phyloP scores from a whole-genome alignment of 192 early-diverging fungal species.

The Coemansia erecta region DNA sequence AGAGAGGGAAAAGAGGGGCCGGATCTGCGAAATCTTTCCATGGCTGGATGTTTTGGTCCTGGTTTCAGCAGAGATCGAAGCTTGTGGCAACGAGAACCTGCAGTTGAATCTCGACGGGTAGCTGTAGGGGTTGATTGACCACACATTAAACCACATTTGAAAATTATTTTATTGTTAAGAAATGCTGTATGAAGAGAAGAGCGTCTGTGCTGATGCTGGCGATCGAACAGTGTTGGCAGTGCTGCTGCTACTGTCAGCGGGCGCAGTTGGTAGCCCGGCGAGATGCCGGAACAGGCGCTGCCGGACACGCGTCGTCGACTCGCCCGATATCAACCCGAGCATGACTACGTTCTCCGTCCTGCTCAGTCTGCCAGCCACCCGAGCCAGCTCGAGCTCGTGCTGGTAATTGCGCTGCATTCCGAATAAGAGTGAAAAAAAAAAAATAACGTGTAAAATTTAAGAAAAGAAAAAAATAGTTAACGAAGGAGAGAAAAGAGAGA shows the following conservation, averaged over 20 bases:
- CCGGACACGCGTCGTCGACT: constrained; percentile 4
- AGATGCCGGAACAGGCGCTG: constrained; percentile 9
- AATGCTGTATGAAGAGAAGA: neutral
- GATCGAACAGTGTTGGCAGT: too few relatives aligned
- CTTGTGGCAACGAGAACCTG: constrained; percentile 1
- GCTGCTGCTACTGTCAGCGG: neutral
- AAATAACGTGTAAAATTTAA: neutral
- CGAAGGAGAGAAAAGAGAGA: neutral
- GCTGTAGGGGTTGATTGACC: constrained; percentile 7
- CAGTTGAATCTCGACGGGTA: constrained; percentile 5
- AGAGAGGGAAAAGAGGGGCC: too few relatives aligned
- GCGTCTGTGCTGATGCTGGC: neutral
- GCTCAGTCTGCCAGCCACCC: neutral
- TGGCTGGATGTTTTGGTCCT: neutral
- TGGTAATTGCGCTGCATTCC: neutral
- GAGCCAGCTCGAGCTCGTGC: constrained; percentile 1
- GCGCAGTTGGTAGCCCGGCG: neutral
- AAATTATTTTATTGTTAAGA: neutral
- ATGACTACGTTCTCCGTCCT: constrained; percentile 1
- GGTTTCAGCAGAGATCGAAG: neutral
- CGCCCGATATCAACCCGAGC: constrained; percentile 1
- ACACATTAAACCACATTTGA: neutral
- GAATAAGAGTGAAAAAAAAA: neutral
- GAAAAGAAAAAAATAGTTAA: neutral
- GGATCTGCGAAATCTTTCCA: too few relatives aligned